Evolutionary conservation across 2,329 filamentous ascomycete species (phyloP).

Genomic region (Colletotrichum lindemuthianum): DNA sequence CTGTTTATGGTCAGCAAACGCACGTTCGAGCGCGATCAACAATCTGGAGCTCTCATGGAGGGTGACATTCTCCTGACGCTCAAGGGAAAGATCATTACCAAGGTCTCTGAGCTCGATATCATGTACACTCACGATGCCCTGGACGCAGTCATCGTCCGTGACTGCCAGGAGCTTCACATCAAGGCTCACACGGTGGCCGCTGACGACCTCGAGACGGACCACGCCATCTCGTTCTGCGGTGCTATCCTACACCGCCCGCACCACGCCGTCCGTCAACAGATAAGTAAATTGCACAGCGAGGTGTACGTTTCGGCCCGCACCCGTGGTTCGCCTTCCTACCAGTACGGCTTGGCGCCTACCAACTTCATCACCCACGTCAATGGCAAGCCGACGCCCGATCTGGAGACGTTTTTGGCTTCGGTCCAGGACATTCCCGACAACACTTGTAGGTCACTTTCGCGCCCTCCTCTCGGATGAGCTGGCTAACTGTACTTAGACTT

Average conservation of each 20-base stretch:
- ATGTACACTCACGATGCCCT: conserved; percentile 93
- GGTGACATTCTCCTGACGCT: conserved; percentile 92
- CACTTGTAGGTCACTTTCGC: conserved; percentile 70
- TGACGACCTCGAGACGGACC: conserved; percentile 90
- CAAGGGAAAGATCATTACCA: conserved; percentile 91
- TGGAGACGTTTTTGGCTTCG: conserved; percentile 82
- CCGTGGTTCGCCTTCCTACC: conserved; percentile 84
- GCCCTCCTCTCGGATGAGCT: neutral
- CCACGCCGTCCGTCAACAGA: conserved; percentile 96
- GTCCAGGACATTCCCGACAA: conserved; percentile 93
- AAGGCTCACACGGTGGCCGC: conserved; percentile 87
- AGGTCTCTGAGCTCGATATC: conserved; percentile 90
- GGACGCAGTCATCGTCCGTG: conserved; percentile 86
- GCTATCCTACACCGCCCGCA: conserved; percentile 93
- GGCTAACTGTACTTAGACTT: conserved; percentile 71
- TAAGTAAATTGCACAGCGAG: conserved; percentile 94
- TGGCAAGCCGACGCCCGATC: conserved; percentile 82
- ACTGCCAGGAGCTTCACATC: conserved; percentile 81
- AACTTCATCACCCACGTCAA: conserved; percentile 99
- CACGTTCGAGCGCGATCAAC: conserved; percentile 67
- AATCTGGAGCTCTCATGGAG: conserved; percentile 75
- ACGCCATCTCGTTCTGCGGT: conserved; percentile 93
- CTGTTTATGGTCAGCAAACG: conserved; percentile 99
- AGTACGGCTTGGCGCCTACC: conserved; percentile 92
- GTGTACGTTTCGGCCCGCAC: conserved; percentile 93